Evolutionary conservation across 495 filamentous ascomycete genomes (phyloP), one percentile per base, ranked within the genome.

Genomic region (Clavariopsis aquatica): DNA sequence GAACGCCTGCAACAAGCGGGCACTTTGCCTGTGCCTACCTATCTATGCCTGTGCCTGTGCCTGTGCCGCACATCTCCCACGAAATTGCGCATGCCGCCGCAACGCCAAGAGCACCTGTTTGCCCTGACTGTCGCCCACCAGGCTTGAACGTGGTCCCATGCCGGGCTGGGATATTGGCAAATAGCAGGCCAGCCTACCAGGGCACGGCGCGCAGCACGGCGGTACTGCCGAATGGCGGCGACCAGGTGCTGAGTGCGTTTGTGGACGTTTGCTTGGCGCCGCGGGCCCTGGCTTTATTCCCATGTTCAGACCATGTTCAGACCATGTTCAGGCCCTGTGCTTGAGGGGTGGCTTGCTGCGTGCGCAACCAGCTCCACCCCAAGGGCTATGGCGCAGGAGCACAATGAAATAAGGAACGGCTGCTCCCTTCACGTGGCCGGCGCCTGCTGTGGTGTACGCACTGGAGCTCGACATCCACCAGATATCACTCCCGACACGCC

Each of bases 241-340:
- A 51, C 23, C 45, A 43, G 49, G 31, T 19, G 12, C 5, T 49
- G 51, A 41, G 12, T 36, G 54, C 47, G 10, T 24, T 54, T 54
- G 27, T 13, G 57, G 46, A 19, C 13, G 26, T 60, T 41, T 38
- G 47, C 31, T 51, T 15, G 56, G 38, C 56, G 38, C 38, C 15
- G 13, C 6, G 43, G 54, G 56, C 23, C 34, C 56, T 59, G 64
- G 57, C 64, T 23, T 60, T 60, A 66, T 61, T 60, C 28, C 64
- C 64, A 55, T 62, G 60, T 64, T 47, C 17, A 68, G 55, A 22
- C 13, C 13, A n/a, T 59, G 41, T 34, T 34, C 31, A 34, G 31
- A 34, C 31, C 31, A 34, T 34, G 52, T 22, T 23, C 28, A 47
- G 26, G n/a, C n/a, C n/a, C n/a, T n/a, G n/a, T n/a, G n/a, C n/a